A percentile compares a stretch with the other conserved stretches of the same genome.
phyloP scores from a whole-genome alignment of 2,329 filamentous ascomycete genomes.

The Biscogniauxia mediterranea region DNA sequence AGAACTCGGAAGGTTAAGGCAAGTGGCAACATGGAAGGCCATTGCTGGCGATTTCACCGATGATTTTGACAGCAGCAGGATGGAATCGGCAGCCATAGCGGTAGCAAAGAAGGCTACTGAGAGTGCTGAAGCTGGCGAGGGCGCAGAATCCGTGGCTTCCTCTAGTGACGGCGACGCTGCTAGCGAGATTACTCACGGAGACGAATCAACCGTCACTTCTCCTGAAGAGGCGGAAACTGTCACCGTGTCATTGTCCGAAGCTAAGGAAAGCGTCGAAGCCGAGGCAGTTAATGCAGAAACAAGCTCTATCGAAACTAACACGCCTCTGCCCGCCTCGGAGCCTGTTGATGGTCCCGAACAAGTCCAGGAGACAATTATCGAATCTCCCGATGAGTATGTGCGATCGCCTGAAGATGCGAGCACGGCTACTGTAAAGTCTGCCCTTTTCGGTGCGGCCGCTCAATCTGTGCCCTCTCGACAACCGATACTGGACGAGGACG shows the following conservation, averaged over 20 bases:
- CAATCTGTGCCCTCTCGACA: constrained; percentile 47
- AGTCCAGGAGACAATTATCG: constrained; percentile 36
- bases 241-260: constrained; percentile 21
- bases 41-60: constrained; percentile 69
- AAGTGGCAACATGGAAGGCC: constrained; percentile 83
- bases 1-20: constrained; percentile 77
- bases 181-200: constrained; percentile 25
- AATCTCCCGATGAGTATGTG: constrained; percentile 25
- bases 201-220: constrained; percentile 31
- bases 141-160: neutral
- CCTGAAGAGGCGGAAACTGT: constrained; percentile 31
- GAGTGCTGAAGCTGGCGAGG: neutral
- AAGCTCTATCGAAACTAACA: constrained; percentile 29
- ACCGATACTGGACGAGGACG: constrained; percentile 50
- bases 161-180: constrained; percentile 6
- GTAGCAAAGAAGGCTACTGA: constrained; percentile 29
- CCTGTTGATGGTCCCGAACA: constrained; percentile 27
- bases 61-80: constrained; percentile 70
- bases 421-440: constrained; percentile 41
- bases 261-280: constrained; percentile 21
- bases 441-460: constrained; percentile 50
- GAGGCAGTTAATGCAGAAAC: constrained; percentile 29
- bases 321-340: constrained; percentile 19
- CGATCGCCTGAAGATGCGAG: constrained; percentile 21
- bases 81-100: constrained; percentile 55